Conservation (phyloP, 2,329 filamentous ascomycete species). For the Diaporthe destruens region DNA sequence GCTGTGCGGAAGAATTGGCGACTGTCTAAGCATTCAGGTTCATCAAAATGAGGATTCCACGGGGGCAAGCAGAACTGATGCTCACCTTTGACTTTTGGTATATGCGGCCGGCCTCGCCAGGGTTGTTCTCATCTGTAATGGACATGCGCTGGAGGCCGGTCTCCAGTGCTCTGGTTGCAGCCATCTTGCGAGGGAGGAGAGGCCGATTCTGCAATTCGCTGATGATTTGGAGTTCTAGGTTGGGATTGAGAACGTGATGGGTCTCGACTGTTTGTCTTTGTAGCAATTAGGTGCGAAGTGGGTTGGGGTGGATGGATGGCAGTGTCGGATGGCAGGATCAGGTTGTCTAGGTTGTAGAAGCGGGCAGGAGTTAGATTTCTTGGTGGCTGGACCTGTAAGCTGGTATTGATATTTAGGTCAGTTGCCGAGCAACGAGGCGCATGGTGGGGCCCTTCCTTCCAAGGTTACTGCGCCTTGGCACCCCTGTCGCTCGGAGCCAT, state of each 20-base stretch:
- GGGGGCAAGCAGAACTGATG: conserved; percentile 42
- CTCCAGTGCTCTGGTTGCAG: conserved; percentile 80
- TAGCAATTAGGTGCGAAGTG: neutral
- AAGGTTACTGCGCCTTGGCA: neutral
- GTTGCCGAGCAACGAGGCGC: conserved; percentile 34
- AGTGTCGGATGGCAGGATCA: conserved; percentile 12
- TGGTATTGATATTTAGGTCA: conserved; percentile 31
- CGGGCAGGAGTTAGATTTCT: conserved; percentile 26
- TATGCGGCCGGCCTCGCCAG: conserved; percentile 62
- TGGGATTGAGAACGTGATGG: neutral
- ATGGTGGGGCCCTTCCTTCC: conserved; percentile 1
- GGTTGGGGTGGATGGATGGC: neutral
- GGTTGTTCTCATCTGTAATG: conserved; percentile 89
- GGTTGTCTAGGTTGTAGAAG: conserved; percentile 18
- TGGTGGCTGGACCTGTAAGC: conserved; percentile 23
- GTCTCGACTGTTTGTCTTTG: neutral
- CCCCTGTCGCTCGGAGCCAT: conserved; percentile 7
- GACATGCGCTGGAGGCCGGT: conserved; percentile 90
- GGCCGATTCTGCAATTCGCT: conserved; percentile 23
- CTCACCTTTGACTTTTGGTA: conserved; percentile 83
- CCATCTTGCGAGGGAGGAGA: conserved; percentile 62
- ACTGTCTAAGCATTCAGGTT: conserved; percentile 59
- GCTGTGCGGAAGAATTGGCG: conserved; percentile 55
- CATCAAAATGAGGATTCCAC: conserved; percentile 19
- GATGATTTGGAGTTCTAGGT: neutral